These are phyloP conservation scores for Solanum gracilifrons DNA, from an alignment of 257 asterid genomes.

Conservation along the genomic window DNA sequence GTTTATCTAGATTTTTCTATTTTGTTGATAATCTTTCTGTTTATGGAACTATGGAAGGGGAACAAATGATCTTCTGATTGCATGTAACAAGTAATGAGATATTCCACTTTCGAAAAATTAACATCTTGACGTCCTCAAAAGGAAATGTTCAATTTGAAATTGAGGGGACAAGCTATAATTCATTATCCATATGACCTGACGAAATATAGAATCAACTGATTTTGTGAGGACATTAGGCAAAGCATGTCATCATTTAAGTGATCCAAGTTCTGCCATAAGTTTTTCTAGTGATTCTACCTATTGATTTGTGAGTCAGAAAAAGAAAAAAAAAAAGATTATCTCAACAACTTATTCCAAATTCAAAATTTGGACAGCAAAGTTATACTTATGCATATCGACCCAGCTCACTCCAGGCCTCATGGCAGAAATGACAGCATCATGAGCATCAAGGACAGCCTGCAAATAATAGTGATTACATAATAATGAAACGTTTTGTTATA, in stretches of 20 bases:
- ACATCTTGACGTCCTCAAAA: neutral
- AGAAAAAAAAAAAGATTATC: neutral
- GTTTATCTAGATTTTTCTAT: neutral
- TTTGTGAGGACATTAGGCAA: neutral
- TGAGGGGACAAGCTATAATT: neutral
- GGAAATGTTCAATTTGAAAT: neutral
- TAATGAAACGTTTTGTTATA: neutral
- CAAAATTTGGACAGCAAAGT: slow-evolving; percentile 6
- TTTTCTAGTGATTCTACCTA: neutral
- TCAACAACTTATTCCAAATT: neutral
- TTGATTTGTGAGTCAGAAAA: neutral
- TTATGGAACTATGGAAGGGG: neutral
- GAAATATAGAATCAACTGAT: neutral
- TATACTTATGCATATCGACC: slow-evolving; percentile 96
- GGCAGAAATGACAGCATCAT: slow-evolving; percentile 82
- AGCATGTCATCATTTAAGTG: neutral
- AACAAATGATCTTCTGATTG: neutral
- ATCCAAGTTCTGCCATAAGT: neutral
- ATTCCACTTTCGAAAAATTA: neutral
- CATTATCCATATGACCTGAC: neutral
- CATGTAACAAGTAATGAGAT: neutral
- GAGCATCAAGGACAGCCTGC: slow-evolving; percentile 96
- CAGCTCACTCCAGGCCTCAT: slow-evolving; percentile 89
- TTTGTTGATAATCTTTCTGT: neutral
- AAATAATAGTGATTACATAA: slow-evolving; percentile 2